Percentiles rank a stretch among this genome's conserved stretches.
These are phyloP conservation scores for Starmerella powellii DNA, from an alignment of 805 yeast species.

Conservation along the genomic window DNA sequence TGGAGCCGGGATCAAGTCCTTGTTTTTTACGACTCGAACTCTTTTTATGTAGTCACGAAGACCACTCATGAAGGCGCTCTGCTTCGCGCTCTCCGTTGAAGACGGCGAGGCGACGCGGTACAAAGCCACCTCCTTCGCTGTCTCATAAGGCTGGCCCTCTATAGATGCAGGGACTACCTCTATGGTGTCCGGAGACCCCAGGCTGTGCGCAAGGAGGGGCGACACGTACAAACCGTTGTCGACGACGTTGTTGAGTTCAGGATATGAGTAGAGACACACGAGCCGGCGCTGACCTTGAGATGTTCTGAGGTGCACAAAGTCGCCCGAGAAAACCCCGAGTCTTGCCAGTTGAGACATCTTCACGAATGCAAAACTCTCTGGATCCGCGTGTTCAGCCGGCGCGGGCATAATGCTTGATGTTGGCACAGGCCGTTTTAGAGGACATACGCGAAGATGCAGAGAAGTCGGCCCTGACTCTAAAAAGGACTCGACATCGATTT, in stretches of 20 bases:
- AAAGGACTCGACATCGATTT: constrained; percentile 8
- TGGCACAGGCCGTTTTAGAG: constrained; percentile 13
- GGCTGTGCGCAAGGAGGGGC: constrained; percentile 46
- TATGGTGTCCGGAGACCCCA: constrained; percentile 31
- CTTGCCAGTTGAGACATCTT: constrained; percentile 41
- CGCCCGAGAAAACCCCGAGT: constrained; percentile 60
- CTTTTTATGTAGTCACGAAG: too few relatives aligned
- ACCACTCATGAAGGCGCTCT: constrained; percentile 51
- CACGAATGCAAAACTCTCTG: constrained; percentile 36
- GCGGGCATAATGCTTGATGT: constrained; percentile 14
- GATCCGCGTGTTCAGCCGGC: constrained; percentile 33
- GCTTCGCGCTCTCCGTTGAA: constrained; percentile 52
- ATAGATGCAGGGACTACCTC: constrained; percentile 2
- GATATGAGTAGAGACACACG: constrained; percentile 44
- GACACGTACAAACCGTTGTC: constrained; percentile 41
- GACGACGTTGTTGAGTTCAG: constrained; percentile 46
- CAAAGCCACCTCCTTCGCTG: constrained; percentile 54
- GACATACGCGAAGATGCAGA: constrained; percentile 4
- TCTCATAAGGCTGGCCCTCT: constrained; percentile 26
- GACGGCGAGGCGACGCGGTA: constrained; percentile 58
- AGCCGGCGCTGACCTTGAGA: constrained; percentile 21
- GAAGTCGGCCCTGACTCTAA: background rate
- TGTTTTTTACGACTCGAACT: constrained; percentile 46
- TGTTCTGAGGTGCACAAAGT: constrained; percentile 33
- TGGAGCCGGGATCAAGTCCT: constrained; percentile 64